Percentiles rank a stretch among this genome's conserved stretches.
Evolutionary conservation across 148 eudicot species (phyloP).

Genomic region (Camellia granthamiana): DNA sequence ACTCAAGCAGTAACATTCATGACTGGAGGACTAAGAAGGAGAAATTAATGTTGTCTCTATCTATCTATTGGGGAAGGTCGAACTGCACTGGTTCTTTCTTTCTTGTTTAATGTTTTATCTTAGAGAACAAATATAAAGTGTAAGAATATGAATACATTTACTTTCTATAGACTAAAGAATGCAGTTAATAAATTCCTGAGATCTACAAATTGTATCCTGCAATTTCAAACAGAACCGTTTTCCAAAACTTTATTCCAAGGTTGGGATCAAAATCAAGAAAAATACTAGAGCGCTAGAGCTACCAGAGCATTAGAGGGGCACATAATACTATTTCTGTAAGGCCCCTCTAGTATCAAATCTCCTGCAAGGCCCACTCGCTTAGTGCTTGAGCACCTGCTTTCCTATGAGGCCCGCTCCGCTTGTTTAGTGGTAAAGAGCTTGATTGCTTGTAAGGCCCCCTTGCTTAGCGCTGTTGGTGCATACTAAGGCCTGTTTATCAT

Average conservation of each 20-base stretch:
- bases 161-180: not conserved
- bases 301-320: too few relatives aligned
- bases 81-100: not conserved
- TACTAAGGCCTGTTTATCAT: too few relatives aligned
- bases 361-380: too few relatives aligned
- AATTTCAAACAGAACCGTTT: not conserved
- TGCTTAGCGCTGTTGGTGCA: too few relatives aligned
- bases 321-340: too few relatives aligned
- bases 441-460: too few relatives aligned
- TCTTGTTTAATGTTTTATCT: not conserved
- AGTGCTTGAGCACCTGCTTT: too few relatives aligned
- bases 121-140: not conserved
- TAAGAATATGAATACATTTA: not conserved
- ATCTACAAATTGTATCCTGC: too few relatives aligned
- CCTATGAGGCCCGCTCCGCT: too few relatives aligned
- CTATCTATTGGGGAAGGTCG: not conserved
- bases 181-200: not conserved
- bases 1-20: not conserved
- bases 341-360: too few relatives aligned
- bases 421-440: too few relatives aligned
- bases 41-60: not conserved
- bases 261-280: not conserved
- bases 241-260: not conserved
- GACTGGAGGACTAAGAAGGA: not conserved
- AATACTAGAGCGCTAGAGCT: not conserved